Evolutionary conservation across 2,329 filamentous ascomycete species (phyloP).

Genomic region (Chaetoscypha palmicola): DNA sequence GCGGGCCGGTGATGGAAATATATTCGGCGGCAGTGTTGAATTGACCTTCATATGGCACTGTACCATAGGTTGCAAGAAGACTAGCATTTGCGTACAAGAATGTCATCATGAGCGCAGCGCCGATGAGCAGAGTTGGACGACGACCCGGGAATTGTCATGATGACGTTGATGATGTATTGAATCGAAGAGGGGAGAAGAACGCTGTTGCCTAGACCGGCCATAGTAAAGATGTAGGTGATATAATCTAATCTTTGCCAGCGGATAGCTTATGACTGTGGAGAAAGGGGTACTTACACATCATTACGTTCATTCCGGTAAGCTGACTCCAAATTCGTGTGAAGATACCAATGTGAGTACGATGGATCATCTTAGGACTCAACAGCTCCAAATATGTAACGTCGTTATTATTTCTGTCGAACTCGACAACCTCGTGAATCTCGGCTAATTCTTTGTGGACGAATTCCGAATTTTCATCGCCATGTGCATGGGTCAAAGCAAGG

Average conservation of each 20-base stretch:
- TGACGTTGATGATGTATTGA: constrained; percentile 72
- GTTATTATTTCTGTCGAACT: constrained; percentile 63
- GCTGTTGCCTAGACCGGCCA: constrained; percentile 58
- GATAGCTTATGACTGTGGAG: constrained; percentile 27
- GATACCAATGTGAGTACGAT: constrained; percentile 63
- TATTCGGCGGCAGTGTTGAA: constrained; percentile 37
- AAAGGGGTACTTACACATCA: constrained; percentile 57
- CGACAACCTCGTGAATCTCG: constrained; percentile 70
- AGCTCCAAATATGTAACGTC: constrained; percentile 67
- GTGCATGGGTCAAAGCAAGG: constrained; percentile 46
- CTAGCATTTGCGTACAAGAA: constrained; percentile 42
- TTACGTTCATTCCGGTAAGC: constrained; percentile 69
- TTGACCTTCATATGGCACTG: constrained; percentile 31
- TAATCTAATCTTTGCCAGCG: constrained; percentile 38
- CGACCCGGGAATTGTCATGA: constrained; percentile 74
- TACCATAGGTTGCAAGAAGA: constrained; percentile 39
- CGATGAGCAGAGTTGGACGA: constrained; percentile 58
- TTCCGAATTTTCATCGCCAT: constrained; percentile 55
- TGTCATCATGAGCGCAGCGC: constrained; percentile 33
- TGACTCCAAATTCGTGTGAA: constrained; percentile 74
- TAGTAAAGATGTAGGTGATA: constrained; percentile 55
- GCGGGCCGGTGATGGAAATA: constrained; percentile 40
- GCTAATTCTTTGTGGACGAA: constrained; percentile 62
- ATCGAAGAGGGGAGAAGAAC: constrained; percentile 61
- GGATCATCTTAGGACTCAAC: constrained; percentile 66